Conservation (phyloP, 2,329 filamentous ascomycete species). For the Beauveria varroae region DNA sequence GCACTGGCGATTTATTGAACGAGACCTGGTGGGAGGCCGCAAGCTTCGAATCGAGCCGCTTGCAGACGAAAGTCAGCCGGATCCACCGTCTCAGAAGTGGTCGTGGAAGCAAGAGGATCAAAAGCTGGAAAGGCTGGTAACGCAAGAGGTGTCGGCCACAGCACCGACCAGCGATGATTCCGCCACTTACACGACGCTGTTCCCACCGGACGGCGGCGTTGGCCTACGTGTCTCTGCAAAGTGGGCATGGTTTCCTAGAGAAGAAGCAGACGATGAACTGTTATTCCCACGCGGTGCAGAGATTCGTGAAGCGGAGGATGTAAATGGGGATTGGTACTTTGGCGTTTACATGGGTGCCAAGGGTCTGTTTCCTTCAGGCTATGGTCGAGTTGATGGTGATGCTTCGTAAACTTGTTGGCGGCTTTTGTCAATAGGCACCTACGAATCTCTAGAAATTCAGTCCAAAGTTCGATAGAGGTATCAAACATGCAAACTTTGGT, state of each 20-base stretch:
- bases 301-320: conserved; percentile 73
- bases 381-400: conserved; percentile 49
- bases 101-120: conserved; percentile 39
- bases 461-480: background rate
- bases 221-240: conserved; percentile 56
- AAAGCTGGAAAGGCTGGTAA: conserved; percentile 39
- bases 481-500: no score
- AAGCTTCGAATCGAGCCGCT: conserved; percentile 55
- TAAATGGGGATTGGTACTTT: conserved; percentile 87
- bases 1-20: conserved; percentile 58
- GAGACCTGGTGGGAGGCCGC: conserved; percentile 71
- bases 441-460: background rate
- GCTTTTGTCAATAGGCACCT: background rate
- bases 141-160: conserved; percentile 41
- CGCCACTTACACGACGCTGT: conserved; percentile 27
- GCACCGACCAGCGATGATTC: conserved; percentile 27
- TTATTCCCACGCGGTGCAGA: conserved; percentile 78
- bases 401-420: conserved; percentile 1
- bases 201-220: conserved; percentile 69
- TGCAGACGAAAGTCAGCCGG: conserved; percentile 24
- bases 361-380: conserved; percentile 74
- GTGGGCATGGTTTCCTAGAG: conserved; percentile 73
- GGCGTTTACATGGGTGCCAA: conserved; percentile 75
- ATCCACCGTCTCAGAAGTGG: conserved; percentile 39
- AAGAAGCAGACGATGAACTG: conserved; percentile 63